A percentile compares a stretch with the other conserved stretches of the same genome.
These are phyloP conservation scores for Diutina rugosa DNA, from an alignment of 1,139 yeast species.

Conservation along the genomic window DNA sequence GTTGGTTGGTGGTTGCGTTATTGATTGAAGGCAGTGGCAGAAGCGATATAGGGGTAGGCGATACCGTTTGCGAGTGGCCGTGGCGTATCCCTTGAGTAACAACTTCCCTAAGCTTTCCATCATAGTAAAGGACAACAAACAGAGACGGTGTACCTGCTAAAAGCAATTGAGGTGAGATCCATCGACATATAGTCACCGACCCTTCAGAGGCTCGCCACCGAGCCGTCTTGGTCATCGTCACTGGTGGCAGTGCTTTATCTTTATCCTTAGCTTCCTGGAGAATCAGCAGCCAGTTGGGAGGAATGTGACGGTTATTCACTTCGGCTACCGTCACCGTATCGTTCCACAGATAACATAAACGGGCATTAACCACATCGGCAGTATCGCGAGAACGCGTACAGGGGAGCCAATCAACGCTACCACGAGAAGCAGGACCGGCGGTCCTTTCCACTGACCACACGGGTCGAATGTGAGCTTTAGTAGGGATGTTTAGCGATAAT, in stretches of 20 bases:
- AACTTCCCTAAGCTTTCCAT: neutral
- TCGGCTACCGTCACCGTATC: slow-evolving; percentile 45
- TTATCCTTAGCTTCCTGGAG: slow-evolving; percentile 26
- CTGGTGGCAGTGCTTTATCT: slow-evolving; percentile 21
- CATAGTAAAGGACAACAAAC: neutral
- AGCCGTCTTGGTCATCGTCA: slow-evolving; percentile 32
- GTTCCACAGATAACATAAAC: slow-evolving; percentile 58
- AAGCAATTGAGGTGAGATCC: neutral
- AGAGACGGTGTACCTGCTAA: neutral
- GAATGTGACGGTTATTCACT: slow-evolving; percentile 21
- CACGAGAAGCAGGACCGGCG: slow-evolving; percentile 25
- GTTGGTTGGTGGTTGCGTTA: neutral
- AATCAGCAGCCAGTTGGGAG: slow-evolving; percentile 14
- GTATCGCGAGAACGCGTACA: slow-evolving; percentile 12
- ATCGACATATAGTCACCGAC: neutral
- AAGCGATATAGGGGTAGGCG: neutral
- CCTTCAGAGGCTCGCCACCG: slow-evolving; percentile 18
- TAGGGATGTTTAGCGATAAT: slow-evolving; percentile 29
- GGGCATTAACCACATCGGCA: slow-evolving; percentile 18
- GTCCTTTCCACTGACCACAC: slow-evolving; percentile 12
- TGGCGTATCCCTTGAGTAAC: neutral
- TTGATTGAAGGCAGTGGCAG: neutral
- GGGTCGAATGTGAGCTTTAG: slow-evolving; percentile 15
- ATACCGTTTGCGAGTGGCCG: neutral
- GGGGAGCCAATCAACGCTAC: slow-evolving; percentile 46